phyloP scores from a whole-genome alignment of 2,329 filamentous ascomycete genomes.

The Fusarium sp. region DNA sequence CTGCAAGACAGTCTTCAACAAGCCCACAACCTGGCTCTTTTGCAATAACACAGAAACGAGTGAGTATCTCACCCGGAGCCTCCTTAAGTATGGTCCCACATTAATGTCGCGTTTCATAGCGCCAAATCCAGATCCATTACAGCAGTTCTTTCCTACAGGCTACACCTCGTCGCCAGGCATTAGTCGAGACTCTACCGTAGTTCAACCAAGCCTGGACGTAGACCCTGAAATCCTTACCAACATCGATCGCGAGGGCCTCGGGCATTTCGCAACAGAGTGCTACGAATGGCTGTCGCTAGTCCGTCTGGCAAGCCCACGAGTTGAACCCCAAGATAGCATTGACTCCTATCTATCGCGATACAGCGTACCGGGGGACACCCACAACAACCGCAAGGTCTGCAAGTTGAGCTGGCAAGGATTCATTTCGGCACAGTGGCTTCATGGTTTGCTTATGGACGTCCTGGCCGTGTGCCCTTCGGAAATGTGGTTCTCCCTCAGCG shows the following conservation, averaged over 20 bases:
- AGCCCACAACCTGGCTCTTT: conserved; percentile 81
- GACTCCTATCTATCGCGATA: conserved; percentile 80
- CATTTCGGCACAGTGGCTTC: conserved; percentile 65
- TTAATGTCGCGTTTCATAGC: conserved; percentile 51
- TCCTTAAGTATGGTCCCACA: background rate
- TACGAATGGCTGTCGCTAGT: conserved; percentile 83
- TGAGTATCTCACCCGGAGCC: conserved; percentile 28
- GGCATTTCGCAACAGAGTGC: conserved; percentile 71
- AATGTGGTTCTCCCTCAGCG: conserved; percentile 68
- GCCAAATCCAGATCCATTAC: conserved; percentile 62
- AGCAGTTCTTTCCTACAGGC: conserved; percentile 56
- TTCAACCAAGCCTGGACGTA: conserved; percentile 43
- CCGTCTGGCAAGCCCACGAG: conserved; percentile 72
- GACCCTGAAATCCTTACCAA: conserved; percentile 45
- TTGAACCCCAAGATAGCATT: conserved; percentile 67
- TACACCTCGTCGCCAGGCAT: conserved; percentile 50
- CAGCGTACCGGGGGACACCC: conserved; percentile 59
- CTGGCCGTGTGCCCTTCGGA: conserved; percentile 57
- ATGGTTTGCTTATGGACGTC: conserved; percentile 59
- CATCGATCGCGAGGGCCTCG: conserved; percentile 62
- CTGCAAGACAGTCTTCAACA: conserved; percentile 79
- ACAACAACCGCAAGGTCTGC: conserved; percentile 52
- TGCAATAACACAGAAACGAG: conserved; percentile 64
- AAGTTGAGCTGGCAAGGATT: conserved; percentile 72
- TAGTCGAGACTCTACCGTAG: conserved; percentile 29